Evolutionary conservation across 1,284 basidiomycete genomes (phyloP).

Genomic region (Apiotrichum akiyoshidainum): DNA sequence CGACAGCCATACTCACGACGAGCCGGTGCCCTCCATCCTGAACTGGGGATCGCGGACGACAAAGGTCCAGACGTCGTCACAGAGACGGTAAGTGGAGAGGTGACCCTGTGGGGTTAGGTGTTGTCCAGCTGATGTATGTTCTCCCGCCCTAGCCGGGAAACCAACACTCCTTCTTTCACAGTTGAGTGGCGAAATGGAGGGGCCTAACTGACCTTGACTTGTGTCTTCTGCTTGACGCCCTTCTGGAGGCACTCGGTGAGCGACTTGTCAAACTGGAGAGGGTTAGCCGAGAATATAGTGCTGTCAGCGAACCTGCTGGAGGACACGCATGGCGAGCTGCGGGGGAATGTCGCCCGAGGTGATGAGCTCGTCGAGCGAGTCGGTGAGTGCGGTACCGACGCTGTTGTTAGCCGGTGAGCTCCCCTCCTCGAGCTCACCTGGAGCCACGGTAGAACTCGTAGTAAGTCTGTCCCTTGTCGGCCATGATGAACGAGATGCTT

Average conservation of each 20-base stretch:
- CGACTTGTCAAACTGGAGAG: constrained; percentile 82
- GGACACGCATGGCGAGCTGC: constrained; percentile 92
- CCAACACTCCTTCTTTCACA: no score
- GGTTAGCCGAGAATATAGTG: not conserved
- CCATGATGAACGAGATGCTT: constrained; percentile 24
- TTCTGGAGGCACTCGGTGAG: constrained; percentile 85
- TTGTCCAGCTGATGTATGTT: not conserved
- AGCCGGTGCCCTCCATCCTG: constrained; percentile 81
- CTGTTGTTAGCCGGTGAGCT: constrained; percentile 52
- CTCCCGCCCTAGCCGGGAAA: no score
- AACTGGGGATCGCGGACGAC: constrained; percentile 86
- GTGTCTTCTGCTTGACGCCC: constrained; percentile 87
- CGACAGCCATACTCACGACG: constrained; percentile 36
- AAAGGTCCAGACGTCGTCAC: constrained; percentile 97
- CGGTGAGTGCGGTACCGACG: constrained; percentile 96
- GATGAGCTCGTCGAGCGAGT: constrained; percentile 97
- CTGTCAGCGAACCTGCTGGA: constrained; percentile 75
- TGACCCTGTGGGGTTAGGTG: constrained; percentile 65
- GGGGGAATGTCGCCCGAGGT: constrained; percentile 95
- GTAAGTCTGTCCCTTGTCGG: constrained; percentile 58
- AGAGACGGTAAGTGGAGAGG: constrained; percentile 84
- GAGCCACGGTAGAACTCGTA: constrained; percentile 78
- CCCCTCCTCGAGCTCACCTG: constrained; percentile 23
- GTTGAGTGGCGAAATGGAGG: not conserved
- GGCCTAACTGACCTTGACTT: constrained; percentile 68